Evolutionary conservation across 2,329 filamentous ascomycete species (phyloP), one percentile per base, ranked within the genome.

Genomic region (Meredithiella fracta): DNA sequence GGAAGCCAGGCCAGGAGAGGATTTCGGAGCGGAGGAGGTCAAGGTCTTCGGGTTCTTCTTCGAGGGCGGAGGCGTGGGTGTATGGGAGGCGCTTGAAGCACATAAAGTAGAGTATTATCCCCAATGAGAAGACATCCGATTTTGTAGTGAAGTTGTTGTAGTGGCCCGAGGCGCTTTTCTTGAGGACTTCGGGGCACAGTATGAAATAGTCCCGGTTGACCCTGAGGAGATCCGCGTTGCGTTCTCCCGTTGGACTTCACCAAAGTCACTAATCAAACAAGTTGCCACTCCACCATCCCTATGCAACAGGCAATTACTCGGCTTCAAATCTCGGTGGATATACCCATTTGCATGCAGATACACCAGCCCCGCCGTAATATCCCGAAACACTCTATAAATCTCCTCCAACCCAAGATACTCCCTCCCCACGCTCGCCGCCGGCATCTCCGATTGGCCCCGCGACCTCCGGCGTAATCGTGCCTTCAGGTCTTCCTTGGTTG

Each of bases 71-170:
- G 54, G 90, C 87, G 62, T 84, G 86, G 23, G 71, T 74, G 65
- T 97, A 98, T 0, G 92, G 92, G 9, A 98, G 75, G 50, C 83
- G 78, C 1, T 85, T 87, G 65, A 98, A 98, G 66, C 92, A 98
- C 75, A 98, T 85, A 65, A 98, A 98, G 67, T 97, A 94, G 2
- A 98, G 76, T 56, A 97, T 97, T 91, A 98, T 96, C 51, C 92
- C 92, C 0, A 98, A 73, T 1, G 90, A 96, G 68, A 98, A 98
- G n/a, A 98, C 85, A 64, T 98, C 92, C 0, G 90, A 96, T 65
- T 97, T 98, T 25, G 87, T 90, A 0, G 89, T 95, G 64, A 98
- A 98, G 65, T 97, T 95, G 6, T 86, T 89, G 62, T 86, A 91
- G 0, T 77, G 77, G 0, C 91, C 91, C 26, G 73, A 74, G 0